A percentile compares a stretch with the other conserved stretches of the same genome.
Conservation (phyloP, 768 basidiomycete genomes). For the Pulveroboletus sp. region DNA sequence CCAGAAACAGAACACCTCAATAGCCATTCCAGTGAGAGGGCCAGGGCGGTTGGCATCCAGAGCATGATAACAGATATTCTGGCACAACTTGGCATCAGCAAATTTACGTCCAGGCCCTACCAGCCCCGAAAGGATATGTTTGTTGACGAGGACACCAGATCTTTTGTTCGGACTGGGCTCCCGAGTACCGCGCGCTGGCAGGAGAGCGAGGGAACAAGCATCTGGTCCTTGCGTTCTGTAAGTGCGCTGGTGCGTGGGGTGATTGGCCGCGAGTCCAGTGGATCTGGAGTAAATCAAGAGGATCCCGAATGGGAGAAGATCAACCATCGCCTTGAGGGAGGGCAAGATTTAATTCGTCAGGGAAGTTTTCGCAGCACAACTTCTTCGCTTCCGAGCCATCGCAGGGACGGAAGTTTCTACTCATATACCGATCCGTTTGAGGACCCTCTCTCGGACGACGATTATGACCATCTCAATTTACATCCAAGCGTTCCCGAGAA, state of each 20-base stretch:
- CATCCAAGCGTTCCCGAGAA: conserved; percentile 11
- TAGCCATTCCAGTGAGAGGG: conserved; percentile 1
- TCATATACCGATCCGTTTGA: conserved; percentile 47
- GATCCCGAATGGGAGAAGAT: conserved; percentile 21
- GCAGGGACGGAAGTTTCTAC: conserved; percentile 19
- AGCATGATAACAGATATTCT: conserved; percentile 18
- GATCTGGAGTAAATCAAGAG: conserved; percentile 16
- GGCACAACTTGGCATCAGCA: conserved; percentile 22
- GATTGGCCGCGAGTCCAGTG: conserved; percentile 29
- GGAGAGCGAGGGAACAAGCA: conserved; percentile 40
- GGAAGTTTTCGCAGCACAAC: conserved; percentile 7
- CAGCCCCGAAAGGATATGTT: conserved; percentile 63
- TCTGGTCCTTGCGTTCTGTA: conserved; percentile 52
- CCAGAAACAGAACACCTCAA: conserved; percentile 5
- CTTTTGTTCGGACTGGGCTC: conserved; percentile 34
- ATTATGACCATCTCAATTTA: conserved; percentile 13
- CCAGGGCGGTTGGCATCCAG: background rate
- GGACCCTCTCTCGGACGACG: conserved; percentile 25
- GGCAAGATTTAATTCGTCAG: conserved; percentile 21
- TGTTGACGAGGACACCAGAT: conserved; percentile 66
- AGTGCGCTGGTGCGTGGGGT: conserved; percentile 25
- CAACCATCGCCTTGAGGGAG: conserved; percentile 8
- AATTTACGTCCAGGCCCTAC: background rate
- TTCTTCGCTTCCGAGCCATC: conserved; percentile 9
- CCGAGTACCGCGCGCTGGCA: conserved; percentile 31